A percentile compares a stretch with the other conserved stretches of the same genome.
These are phyloP conservation scores for Phytophthora uliginosa DNA, from an alignment of 352 stramenopile genomes.

Conservation along the genomic window DNA sequence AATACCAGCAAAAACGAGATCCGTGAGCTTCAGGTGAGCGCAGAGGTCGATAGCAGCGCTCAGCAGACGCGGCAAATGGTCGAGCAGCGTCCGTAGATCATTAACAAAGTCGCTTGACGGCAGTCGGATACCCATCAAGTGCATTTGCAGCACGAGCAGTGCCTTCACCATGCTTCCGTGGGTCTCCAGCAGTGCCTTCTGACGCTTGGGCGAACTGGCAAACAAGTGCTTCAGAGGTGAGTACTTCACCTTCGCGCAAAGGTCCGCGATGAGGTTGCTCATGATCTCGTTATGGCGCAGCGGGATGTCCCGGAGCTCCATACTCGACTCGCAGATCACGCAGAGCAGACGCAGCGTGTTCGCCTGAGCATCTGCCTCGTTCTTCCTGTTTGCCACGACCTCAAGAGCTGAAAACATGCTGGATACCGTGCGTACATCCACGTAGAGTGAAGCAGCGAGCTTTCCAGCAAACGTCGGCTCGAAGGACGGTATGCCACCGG, in stretches of 20 bases:
- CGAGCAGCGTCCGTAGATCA: constrained; percentile 96
- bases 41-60: constrained; percentile 94
- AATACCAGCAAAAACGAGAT: constrained; percentile 65
- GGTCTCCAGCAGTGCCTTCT: constrained; percentile 69
- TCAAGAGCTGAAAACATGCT: constrained; percentile 68
- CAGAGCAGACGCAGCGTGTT: constrained; percentile 51
- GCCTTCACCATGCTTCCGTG: constrained; percentile 89
- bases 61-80: constrained; percentile 96
- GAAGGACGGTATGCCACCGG: constrained; percentile 49
- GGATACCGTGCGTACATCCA: constrained; percentile 93
- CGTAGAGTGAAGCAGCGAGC: constrained; percentile 97
- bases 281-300: constrained; percentile 99
- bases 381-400: constrained; percentile 23
- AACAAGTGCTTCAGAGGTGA: constrained; percentile 74
- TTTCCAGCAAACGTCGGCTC: constrained; percentile 91
- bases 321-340: constrained; percentile 71
- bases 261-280: constrained; percentile 62
- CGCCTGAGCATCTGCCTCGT: not conserved
- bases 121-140: constrained; percentile 92
- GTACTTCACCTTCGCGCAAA: constrained; percentile 67
- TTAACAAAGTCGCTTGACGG: constrained; percentile 99
- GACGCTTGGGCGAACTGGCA: constrained; percentile 52
- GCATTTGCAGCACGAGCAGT: constrained; percentile 95
- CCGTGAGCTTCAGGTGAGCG: constrained; percentile 59
- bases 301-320: constrained; percentile 96